These are phyloP conservation scores for Diutina catenulata DNA, from an alignment of 1,139 yeast species.

Conservation along the genomic window DNA sequence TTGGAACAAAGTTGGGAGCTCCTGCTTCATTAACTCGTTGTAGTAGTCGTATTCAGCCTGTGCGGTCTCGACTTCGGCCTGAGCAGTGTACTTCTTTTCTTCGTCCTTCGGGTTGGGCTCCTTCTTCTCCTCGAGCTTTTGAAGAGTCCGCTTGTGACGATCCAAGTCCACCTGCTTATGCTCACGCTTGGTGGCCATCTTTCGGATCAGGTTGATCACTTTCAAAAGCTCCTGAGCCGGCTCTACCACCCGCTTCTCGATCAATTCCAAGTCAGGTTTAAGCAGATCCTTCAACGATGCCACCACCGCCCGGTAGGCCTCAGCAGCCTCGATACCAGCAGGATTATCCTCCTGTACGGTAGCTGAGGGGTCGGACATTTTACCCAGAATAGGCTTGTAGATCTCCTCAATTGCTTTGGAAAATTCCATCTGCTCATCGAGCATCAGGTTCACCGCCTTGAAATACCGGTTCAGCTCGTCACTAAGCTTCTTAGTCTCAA, in stretches of 20 bases:
- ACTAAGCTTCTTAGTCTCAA: constrained; percentile 79
- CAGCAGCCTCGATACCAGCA: constrained; percentile 90
- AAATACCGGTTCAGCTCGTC: constrained; percentile 86
- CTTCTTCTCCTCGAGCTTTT: constrained; percentile 69
- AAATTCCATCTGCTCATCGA: constrained; percentile 85
- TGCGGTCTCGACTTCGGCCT: constrained; percentile 81
- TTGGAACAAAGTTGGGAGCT: constrained; percentile 75
- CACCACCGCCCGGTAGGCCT: constrained; percentile 80
- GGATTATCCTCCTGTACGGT: constrained; percentile 87
- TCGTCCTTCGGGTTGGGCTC: constrained; percentile 83
- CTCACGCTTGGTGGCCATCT: constrained; percentile 90
- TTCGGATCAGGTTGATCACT: constrained; percentile 71
- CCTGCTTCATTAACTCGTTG: constrained; percentile 85
- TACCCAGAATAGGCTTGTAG: constrained; percentile 91
- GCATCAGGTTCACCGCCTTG: constrained; percentile 85
- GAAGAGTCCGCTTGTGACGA: constrained; percentile 59
- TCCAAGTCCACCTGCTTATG: constrained; percentile 94
- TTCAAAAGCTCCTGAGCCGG: constrained; percentile 89
- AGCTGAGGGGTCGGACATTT: constrained; percentile 80
- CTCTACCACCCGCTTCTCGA: constrained; percentile 75
- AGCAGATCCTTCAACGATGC: constrained; percentile 73
- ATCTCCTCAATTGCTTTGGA: constrained; percentile 91
- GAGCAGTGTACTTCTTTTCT: constrained; percentile 77
- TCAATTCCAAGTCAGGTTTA: constrained; percentile 87
- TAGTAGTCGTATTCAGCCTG: constrained; percentile 94